Evolutionary conservation across 345 rosid species (phyloP), one percentile per base, ranked within the genome.

Genomic region (Bruguiera gymnorhiza): DNA sequence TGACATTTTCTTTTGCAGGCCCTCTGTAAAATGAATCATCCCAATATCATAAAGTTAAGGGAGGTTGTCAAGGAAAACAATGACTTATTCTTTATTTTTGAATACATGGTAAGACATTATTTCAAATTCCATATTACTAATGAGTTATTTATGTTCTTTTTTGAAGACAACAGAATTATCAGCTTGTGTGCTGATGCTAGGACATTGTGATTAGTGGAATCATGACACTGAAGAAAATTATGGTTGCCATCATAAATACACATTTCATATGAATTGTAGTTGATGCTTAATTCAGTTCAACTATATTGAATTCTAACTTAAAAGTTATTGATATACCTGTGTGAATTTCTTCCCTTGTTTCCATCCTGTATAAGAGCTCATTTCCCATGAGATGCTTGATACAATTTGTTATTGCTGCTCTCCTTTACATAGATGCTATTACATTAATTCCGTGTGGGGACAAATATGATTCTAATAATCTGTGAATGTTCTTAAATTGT

Each of bases 61-160:
- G 98, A 93, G 82, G 89, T 91, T 71, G 97, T 89, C 67, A 77
- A 87, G 83, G 98, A 91, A 82, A 88, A 88, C 76, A 84, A 88
- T 72, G 96, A 89, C 66, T 84, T 93, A 18, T 93, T 91, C 76
- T 91, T 93, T 85, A 88, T 93, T 76, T 89, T 93, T 78, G 98
- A 93, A 77, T 87, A 86, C 86, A 93, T 91, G 98, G 98, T 93
- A 78, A 81, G 86, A 46, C 43, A 20, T 75, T 69, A 29, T 67
- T 29, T 53, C 46, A 58, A 59, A 23, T 9, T 56, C 54, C 66
- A 18, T 46, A 4, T 52, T 29, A 6, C 51, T 60, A 48, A 27
- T 52, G 37, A 7, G 8, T 53, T 21, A 4, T 37, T 71, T 67
- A 18, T 34, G 15, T 43, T 51, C 60, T 72, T 67, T 27, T 39